These are phyloP conservation scores for Hawksworthiomyces lignivorus DNA, from an alignment of 2,329 filamentous ascomycete species.

Conservation along the genomic window DNA sequence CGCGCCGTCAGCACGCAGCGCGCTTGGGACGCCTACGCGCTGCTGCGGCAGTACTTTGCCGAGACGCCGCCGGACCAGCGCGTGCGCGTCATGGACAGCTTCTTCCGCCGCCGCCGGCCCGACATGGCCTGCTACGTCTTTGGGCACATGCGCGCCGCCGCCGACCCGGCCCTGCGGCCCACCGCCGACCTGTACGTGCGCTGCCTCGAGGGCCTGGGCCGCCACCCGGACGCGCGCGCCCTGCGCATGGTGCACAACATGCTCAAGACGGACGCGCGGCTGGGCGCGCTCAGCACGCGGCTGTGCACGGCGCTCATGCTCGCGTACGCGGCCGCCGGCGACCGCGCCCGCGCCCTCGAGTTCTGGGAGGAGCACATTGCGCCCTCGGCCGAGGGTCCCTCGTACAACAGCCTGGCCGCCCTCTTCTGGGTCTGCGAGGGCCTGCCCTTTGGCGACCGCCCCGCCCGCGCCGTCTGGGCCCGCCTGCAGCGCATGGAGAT, in stretches of 20 bases:
- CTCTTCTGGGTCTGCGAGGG: conserved; percentile 73
- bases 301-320: conserved; percentile 83
- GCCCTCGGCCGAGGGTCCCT: conserved; percentile 70
- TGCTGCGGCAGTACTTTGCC: conserved; percentile 57
- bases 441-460: conserved; percentile 47
- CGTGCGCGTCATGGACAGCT: conserved; percentile 68
- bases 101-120: conserved; percentile 66
- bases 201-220: conserved; percentile 69
- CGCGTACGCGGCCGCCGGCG: conserved; percentile 65
- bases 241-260: conserved; percentile 81
- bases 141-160: conserved; percentile 83
- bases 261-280: conserved; percentile 80
- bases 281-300: conserved; percentile 62
- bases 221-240: conserved; percentile 38
- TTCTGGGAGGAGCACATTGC: conserved; percentile 82
- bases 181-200: conserved; percentile 66
- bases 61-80: conserved; percentile 60
- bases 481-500: conserved; percentile 69
- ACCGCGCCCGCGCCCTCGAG: conserved; percentile 59
- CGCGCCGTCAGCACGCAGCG: conserved; percentile 51
- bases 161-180: conserved; percentile 55
- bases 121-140: conserved; percentile 86
- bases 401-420: conserved; percentile 70
- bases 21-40: conserved; percentile 58
- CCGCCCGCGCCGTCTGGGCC: conserved; percentile 62